Evolutionary conservation across 2,329 filamentous ascomycete species (phyloP).

Genomic region (Ceratocystis variospora): DNA sequence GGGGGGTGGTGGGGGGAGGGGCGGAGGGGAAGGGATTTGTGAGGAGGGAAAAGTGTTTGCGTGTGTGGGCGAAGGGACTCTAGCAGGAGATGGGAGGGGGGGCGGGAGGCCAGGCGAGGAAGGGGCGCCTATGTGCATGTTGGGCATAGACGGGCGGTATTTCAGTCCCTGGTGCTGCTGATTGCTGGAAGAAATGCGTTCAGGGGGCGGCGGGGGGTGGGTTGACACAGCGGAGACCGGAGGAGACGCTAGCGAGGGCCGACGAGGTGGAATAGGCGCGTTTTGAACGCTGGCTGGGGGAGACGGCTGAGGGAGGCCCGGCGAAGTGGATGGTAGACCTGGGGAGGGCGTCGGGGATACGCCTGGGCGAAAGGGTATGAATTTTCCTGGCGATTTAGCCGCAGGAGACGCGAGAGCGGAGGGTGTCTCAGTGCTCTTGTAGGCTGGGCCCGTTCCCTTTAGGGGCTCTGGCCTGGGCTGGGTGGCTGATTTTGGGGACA

Average conservation of each 20-base stretch:
- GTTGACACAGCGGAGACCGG: neutral
- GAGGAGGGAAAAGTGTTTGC: neutral
- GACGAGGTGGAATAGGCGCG: neutral
- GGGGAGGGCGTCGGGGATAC: constrained; percentile 2
- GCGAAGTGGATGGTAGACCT: neutral
- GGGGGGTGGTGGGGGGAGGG: neutral
- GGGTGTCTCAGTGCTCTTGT: neutral
- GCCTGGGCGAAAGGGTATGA: constrained; percentile 14
- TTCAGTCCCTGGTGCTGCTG: neutral
- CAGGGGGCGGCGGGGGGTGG: neutral
- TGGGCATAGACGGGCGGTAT: constrained; percentile 14
- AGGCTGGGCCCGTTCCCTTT: neutral
- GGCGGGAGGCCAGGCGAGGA: neutral
- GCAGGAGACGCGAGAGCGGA: neutral
- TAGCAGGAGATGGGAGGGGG: neutral
- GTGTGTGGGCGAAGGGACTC: neutral
- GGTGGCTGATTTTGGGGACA: neutral
- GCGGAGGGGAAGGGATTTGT: neutral
- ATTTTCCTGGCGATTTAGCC: neutral
- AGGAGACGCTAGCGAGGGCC: neutral
- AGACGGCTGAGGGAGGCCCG: neutral
- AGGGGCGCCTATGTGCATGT: constrained; percentile 12
- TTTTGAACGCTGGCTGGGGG: neutral
- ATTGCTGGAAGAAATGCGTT: neutral
- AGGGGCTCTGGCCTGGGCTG: neutral